A percentile compares a stretch with the other conserved stretches of the same genome.
Evolutionary conservation across 495 filamentous ascomycete species (phyloP).

Genomic region (Xylaria curta): DNA sequence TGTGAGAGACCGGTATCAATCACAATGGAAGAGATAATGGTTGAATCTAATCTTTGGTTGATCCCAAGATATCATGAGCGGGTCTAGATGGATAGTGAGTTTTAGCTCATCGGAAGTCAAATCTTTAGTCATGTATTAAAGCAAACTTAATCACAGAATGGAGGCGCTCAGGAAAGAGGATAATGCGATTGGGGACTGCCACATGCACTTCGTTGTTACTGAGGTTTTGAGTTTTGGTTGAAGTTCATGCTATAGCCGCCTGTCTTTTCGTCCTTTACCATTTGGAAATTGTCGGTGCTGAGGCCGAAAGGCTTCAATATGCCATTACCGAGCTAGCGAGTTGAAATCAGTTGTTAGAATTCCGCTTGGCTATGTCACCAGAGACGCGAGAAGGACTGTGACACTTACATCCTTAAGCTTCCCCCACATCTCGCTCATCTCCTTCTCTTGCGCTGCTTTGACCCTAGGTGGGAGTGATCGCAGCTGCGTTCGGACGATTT

Average conservation of each 20-base stretch:
- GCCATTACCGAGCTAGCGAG: constrained; percentile 77
- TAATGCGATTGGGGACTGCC: neutral
- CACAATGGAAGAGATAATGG: neutral
- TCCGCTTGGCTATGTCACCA: neutral
- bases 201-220: neutral
- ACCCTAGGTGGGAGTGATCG: constrained; percentile 67
- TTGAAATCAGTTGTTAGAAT: neutral
- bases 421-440: constrained; percentile 95
- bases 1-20: neutral
- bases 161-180: neutral
- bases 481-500: constrained; percentile 70
- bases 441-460: constrained; percentile 78
- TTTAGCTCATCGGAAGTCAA: neutral
- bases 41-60: neutral
- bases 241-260: constrained; percentile 96
- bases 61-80: neutral
- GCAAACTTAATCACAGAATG: neutral
- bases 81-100: neutral
- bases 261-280: constrained; percentile 85
- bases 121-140: neutral
- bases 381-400: neutral
- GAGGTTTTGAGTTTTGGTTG: constrained; percentile 41
- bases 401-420: constrained; percentile 83
- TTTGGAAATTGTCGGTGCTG: constrained; percentile 90
- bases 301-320: constrained; percentile 92